phyloP scores from a whole-genome alignment of 1,284 basidiomycete genomes.

The Sanguinoderma infundibulare region DNA sequence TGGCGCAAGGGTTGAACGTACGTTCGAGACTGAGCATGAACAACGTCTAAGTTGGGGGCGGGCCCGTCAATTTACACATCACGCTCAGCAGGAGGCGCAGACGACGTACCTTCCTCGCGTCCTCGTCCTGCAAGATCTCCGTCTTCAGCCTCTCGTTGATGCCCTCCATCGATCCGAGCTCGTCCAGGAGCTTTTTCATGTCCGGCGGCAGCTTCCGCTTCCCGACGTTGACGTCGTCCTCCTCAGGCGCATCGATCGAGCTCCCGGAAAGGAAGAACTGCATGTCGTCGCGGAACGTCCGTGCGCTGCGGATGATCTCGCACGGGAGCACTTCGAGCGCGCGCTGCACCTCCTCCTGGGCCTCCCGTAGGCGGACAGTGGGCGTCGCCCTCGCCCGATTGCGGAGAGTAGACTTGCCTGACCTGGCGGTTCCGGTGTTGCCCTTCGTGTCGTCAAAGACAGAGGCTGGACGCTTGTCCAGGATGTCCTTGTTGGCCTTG shows the following conservation, averaged over 20 bases:
- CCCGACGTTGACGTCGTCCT: constrained; percentile 15
- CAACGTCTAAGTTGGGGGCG: constrained; percentile 45
- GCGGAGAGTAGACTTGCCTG: background rate
- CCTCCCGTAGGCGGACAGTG: constrained; percentile 13
- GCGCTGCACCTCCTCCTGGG: constrained; percentile 33
- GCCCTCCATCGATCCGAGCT: constrained; percentile 45
- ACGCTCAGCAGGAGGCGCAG: background rate
- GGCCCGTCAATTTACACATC: too few relatives aligned
- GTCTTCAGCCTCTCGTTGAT: constrained; percentile 44
- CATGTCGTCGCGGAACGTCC: constrained; percentile 50
- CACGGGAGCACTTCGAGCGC: constrained; percentile 54
- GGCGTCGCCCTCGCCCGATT: background rate
- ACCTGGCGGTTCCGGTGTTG: too few relatives aligned
- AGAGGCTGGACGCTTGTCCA: constrained; percentile 17
- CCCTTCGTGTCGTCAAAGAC: background rate
- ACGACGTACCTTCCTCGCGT: constrained; percentile 49
- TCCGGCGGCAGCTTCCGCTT: constrained; percentile 39
- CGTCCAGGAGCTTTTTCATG: constrained; percentile 49
- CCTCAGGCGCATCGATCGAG: constrained; percentile 13
- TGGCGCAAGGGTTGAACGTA: constrained; percentile 32
- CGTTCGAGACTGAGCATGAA: constrained; percentile 60
- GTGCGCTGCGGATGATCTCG: constrained; percentile 51
- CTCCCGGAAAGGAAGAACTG: constrained; percentile 40
- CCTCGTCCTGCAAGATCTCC: constrained; percentile 54
- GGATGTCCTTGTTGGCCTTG: constrained; percentile 19